Base-by-base conservation (phyloP, 2,329 filamentous ascomycete species). In the Colletotrichum sojae region DNA sequence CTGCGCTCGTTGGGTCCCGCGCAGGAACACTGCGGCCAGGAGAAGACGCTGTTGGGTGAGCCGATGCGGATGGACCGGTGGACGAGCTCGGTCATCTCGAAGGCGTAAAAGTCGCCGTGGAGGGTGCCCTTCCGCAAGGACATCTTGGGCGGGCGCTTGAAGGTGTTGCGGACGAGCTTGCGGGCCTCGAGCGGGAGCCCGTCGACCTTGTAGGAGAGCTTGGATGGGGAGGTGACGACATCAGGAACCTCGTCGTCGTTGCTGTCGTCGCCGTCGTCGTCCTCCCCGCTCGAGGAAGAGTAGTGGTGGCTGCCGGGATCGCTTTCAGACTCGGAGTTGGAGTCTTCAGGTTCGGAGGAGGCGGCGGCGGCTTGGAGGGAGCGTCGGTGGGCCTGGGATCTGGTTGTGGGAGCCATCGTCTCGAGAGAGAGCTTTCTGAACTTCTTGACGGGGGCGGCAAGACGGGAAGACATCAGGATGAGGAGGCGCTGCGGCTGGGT, bases 71-170 rank as follows among this genome's bases (percentile, higher is more conserved):
- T 80, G 18, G 84, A 85, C 12, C 84, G 83, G 15, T 85, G 85
- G 27, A 86, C 84, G 2, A 84, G 77, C 74, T 89, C 87, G 4
- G 85, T 85, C 78, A 89, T 83, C 73, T 88, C 83, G 68, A 89
- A 89, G 55, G 86, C 84, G 65, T 86, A 88, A 20, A 85, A 84
- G 68, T 84, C 74, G 25, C 83, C 80, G 51, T 83, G 80, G 48
- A 82, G 79, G 22, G 83, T 82, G 67, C 86, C 89, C 63, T 82
- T 82, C 71, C 87, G 83, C 6, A 89, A 76, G 0, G 82, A 78
- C 67, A 89, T 83, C 67, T 81, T 80, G 2, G 86, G 84, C 0
- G 85, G 82, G 12, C 86, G 82, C 39, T 78, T 78, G 70, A 88
- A 85, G 25, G 83, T 78, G 55, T 84, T 82, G 16, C 83, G 79